Evolutionary conservation across 257 asterid genomes (phyloP), one percentile per base, ranked within the genome.

Genomic region (Anisodus tanguticus): DNA sequence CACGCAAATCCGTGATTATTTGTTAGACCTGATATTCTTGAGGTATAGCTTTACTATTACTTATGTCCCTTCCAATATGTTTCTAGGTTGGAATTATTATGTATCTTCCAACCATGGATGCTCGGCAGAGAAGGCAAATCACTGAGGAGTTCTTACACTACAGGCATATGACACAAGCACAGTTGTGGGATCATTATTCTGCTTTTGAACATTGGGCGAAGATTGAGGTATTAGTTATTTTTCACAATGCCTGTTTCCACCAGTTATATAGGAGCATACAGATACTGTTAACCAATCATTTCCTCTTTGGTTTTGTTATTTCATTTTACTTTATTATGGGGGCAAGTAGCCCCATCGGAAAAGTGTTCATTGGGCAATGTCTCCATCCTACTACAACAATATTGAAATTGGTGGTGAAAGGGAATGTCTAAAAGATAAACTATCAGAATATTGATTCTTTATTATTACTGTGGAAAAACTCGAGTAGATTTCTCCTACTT

Each of bases 181-280:
- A 83, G 22, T 89, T 97, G 89, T 97, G 99, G 98, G 98, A 92
- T 79, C 91, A 82, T 62, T 97, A 86, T 86, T 89, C 95, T 71
- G 98, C 98, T 80, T 97, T 91, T 86, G 99, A 95, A 81, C 98
- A 95, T 76, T 97, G 99, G 98, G 98, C 99, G 82, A 97, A 97
- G 89, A 93, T 97, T 84, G 98, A 97, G 99, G 99, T 94, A 89
- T 84, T 53, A 7, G 15, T 51, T 76, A 51, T 76, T 51, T 31
- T n/a, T 76, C 47, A 26, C 62, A 31, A 31, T 19, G 10, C 19
- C 81, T 12, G 13, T 13, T 51, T 51, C 26, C 35, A 31, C 81
- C 47, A 51, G 63, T 51, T 7, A 74, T 74, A 31, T 31, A 31
- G 35, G 35, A 31, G 35, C 35, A 31, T 31, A 31, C 35, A 31